A percentile compares a stretch with the other conserved stretches of the same genome.
Evolutionary conservation across 1,284 basidiomycete genomes (phyloP).

Genomic region (Fomitopsis palustris): DNA sequence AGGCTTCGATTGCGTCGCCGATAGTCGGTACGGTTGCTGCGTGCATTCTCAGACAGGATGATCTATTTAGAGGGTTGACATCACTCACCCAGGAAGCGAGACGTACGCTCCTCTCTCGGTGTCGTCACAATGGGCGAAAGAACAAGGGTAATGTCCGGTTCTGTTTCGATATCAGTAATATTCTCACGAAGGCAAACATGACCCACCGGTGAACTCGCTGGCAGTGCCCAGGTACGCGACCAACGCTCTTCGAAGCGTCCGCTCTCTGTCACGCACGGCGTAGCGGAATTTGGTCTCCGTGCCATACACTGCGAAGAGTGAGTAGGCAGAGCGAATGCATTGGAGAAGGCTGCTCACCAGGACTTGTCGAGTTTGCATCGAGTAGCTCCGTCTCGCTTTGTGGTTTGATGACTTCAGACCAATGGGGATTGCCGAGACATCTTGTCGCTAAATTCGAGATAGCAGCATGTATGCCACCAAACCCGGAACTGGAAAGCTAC

Average conservation of each 20-base stretch:
- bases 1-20: constrained; percentile 69
- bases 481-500: constrained; percentile 66
- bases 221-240: constrained; percentile 64
- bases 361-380: constrained; percentile 49
- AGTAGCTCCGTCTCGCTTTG: constrained; percentile 68
- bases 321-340: constrained; percentile 6
- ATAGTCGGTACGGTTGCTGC: constrained; percentile 73
- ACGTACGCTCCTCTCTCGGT: constrained; percentile 42
- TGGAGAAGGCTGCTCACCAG: constrained; percentile 37
- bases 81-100: constrained; percentile 36
- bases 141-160: constrained; percentile 64
- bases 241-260: constrained; percentile 55
- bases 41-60: constrained; percentile 11
- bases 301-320: constrained; percentile 42
- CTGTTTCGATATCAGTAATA: constrained; percentile 26
- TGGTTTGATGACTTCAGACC: constrained; percentile 60
- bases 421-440: constrained; percentile 64
- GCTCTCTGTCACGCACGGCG: constrained; percentile 47
- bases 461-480: constrained; percentile 81
- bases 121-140: constrained; percentile 57
- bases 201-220: constrained; percentile 63
- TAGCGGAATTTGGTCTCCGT: constrained; percentile 56
- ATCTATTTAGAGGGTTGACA: constrained; percentile 5
- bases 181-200: neutral
- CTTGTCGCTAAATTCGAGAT: constrained; percentile 76